phyloP scores from a whole-genome alignment of 2,329 filamentous ascomycete genomes.

The Chalaropsis thielavioides region DNA sequence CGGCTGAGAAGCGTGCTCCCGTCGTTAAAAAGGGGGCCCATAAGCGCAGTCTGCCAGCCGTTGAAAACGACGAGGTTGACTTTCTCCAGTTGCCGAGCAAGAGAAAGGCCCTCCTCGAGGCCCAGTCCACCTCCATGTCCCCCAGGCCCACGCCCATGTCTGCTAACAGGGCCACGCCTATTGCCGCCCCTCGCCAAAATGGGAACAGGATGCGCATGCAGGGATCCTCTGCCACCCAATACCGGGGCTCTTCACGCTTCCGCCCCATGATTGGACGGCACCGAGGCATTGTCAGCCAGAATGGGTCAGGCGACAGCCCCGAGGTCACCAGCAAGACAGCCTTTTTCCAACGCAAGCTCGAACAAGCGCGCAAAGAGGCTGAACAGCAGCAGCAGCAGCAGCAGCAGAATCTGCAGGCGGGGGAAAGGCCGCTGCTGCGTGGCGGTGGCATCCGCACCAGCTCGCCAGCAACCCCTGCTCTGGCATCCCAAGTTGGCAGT shows the following conservation, averaged over 20 bases:
- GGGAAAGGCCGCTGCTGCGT: not conserved
- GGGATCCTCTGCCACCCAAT: constrained; percentile 9
- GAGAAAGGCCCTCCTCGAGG: not conserved
- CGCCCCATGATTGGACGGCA: constrained; percentile 11
- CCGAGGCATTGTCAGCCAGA: constrained; percentile 7
- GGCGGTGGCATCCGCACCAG: not conserved
- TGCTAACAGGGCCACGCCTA: not conserved
- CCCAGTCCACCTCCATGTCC: not conserved
- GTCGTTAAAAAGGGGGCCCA: constrained; percentile 20
- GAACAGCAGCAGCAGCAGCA: not conserved
- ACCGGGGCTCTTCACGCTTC: constrained; percentile 5
- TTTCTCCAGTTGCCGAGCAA: constrained; percentile 22
- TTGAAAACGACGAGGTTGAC: not conserved
- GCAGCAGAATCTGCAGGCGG: not conserved
- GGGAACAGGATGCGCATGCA: constrained; percentile 5
- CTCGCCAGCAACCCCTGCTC: constrained; percentile 3
- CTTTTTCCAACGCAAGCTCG: constrained; percentile 14
- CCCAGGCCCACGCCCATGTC: not conserved
- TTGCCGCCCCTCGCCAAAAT: constrained; percentile 3
- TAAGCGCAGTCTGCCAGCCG: constrained; percentile 2
- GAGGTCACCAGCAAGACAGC: constrained; percentile 15
- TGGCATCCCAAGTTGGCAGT: constrained; percentile 2
- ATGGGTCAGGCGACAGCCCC: constrained; percentile 10
- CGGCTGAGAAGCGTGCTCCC: constrained; percentile 8
- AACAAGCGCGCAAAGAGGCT: not conserved